Evolutionary conservation across 1,139 yeast genomes (phyloP), one percentile per base, ranked within the genome.

Genomic region (Groenewaldozyma sp.): DNA sequence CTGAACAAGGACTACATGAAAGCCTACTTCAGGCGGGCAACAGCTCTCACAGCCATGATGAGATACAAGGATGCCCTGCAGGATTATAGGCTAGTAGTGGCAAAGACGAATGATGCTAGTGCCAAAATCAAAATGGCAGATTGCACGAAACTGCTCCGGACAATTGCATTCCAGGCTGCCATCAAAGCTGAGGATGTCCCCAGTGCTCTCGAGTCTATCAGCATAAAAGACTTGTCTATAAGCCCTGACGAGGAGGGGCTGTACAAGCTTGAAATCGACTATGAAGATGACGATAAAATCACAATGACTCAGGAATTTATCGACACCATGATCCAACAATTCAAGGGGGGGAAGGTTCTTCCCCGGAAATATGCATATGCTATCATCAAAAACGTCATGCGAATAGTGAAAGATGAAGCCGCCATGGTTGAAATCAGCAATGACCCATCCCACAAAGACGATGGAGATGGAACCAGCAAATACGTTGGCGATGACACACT

Each of bases 281-380:
- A 58, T 36, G 57, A 60, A 32, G 61, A 43, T 14, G 41, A 38
- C 9, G 44, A 42, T 19, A 41, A 45, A 3, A 45, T 39, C 2
- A 56, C 54, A 31, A 56, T 67, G 55, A 63, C 71, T n/a, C 57
- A 58, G 27, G 69, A 67, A 3, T 86, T 83, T 59, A 71, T 91
- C 44, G 64, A 71, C 34, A 65, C 70, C 42, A 75, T 86, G 77
- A 74, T 88, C 38, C 69, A 73, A 32, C 58, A 73, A 28, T 91
- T 91, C 64, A 76, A 80, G 51, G 62, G 71, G 11, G 95, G 94
- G 14, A 82, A 81, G 28, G 72, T 68, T 46, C 59, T 91, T 32
- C 94, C 94, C 17, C 80, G 81, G 58, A 76, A 77, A 51, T 91
- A 84, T 54, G 91, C 83, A 0, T 83, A 81, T 56, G 94, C 94